A percentile compares a stretch with the other conserved stretches of the same genome.
Conservation (phyloP, 2,329 filamentous ascomycete species). For the Annulohypoxylon truncatum region DNA sequence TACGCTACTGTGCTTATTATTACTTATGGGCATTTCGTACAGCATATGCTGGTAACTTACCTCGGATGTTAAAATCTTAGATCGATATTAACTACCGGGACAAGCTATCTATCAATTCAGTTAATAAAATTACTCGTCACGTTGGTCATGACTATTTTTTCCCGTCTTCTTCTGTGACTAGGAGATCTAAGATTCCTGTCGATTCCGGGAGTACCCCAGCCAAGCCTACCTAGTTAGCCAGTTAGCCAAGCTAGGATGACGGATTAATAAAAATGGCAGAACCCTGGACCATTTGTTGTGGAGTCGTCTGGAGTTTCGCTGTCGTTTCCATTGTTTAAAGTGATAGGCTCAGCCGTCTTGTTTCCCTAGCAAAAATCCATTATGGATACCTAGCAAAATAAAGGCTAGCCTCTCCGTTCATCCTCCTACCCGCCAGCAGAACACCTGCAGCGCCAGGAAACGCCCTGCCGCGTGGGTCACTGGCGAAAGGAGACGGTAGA, state of each 20-base stretch:
- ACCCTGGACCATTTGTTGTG: constrained; percentile 39
- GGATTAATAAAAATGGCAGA: constrained; percentile 38
- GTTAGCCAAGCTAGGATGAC: constrained; percentile 37
- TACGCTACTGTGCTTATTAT: constrained; percentile 6
- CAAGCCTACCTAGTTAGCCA: constrained; percentile 14
- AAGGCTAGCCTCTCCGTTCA: constrained; percentile 43
- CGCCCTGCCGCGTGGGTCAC: constrained; percentile 46
- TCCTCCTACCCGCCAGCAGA: constrained; percentile 40
- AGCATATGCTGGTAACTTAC: background rate
- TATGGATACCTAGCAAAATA: constrained; percentile 37
- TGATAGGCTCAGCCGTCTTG: constrained; percentile 46
- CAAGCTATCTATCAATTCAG: background rate
- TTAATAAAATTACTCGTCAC: background rate
- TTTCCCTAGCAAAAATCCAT: constrained; percentile 20
- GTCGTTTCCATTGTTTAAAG: constrained; percentile 45
- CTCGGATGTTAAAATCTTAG: background rate
- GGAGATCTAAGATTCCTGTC: constrained; percentile 43
- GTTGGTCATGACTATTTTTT: background rate
- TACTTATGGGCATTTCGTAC: background rate
- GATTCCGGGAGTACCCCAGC: constrained; percentile 42
- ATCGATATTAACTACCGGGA: background rate
- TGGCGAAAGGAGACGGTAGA: constrained; percentile 18
- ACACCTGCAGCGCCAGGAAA: constrained; percentile 44
- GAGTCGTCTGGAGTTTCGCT: constrained; percentile 48
- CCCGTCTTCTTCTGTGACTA: constrained; percentile 5